Evolutionary conservation across 2,329 filamentous ascomycete genomes (phyloP).

Genomic region (Fusarium buxicola): DNA sequence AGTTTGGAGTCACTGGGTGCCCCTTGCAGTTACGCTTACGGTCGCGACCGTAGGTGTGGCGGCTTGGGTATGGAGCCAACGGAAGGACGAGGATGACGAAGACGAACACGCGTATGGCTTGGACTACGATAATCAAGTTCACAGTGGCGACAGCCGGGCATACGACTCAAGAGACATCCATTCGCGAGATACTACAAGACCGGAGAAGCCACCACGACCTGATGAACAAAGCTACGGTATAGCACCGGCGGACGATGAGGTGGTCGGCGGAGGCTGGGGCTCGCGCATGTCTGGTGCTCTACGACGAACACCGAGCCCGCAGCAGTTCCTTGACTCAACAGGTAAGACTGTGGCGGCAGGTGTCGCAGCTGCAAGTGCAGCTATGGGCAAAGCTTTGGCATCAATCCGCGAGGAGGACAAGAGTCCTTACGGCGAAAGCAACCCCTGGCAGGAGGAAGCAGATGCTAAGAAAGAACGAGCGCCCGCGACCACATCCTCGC

Average conservation of each 20-base stretch:
- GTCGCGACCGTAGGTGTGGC: slow-evolving; percentile 87
- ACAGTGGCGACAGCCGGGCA: slow-evolving; percentile 64
- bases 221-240: slow-evolving; percentile 59
- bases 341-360: slow-evolving; percentile 84
- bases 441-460: slow-evolving; percentile 92
- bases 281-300: slow-evolving; percentile 84
- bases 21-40: slow-evolving; percentile 86
- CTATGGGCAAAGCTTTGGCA: slow-evolving; percentile 83
- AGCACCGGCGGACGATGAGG: slow-evolving; percentile 45
- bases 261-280: slow-evolving; percentile 68
- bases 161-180: slow-evolving; percentile 54
- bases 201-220: slow-evolving; percentile 53
- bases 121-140: slow-evolving; percentile 61
- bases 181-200: slow-evolving; percentile 50
- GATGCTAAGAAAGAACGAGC: slow-evolving; percentile 70
- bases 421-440: slow-evolving; percentile 84
- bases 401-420: slow-evolving; percentile 85
- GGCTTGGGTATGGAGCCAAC: slow-evolving; percentile 95
- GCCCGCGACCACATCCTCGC: slow-evolving; percentile 44
- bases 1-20: slow-evolving; percentile 87
- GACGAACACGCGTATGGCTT: slow-evolving; percentile 63
- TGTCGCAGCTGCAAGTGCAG: slow-evolving; percentile 84
- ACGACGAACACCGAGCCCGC: slow-evolving; percentile 84
- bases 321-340: slow-evolving; percentile 87
- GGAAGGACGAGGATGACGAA: slow-evolving; percentile 78